Percentiles rank a stretch among this genome's conserved stretches.
phyloP scores from a whole-genome alignment of 768 basidiomycete species.

The Mycena rebaudengoi region DNA sequence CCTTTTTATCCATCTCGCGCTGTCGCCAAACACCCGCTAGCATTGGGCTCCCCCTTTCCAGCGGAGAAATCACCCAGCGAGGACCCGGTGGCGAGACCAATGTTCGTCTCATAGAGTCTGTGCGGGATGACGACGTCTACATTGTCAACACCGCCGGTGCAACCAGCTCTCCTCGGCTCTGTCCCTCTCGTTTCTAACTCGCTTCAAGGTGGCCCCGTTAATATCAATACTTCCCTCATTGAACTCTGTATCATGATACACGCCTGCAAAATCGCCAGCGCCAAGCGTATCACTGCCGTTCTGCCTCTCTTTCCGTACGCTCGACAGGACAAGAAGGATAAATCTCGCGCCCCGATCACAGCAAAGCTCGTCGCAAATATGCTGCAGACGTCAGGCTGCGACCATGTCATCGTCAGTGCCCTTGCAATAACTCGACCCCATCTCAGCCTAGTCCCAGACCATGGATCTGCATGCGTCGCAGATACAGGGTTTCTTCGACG shows the following conservation, averaged over 20 bases:
- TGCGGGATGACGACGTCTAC: conserved; percentile 97
- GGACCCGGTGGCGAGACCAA: conserved; percentile 86
- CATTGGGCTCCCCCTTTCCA: conserved; percentile 88
- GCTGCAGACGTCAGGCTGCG: conserved; percentile 90
- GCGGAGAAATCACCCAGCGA: conserved; percentile 86
- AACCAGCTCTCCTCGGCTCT: too few relatives aligned
- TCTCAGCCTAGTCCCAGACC: conserved; percentile 59
- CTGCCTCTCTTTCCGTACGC: conserved; percentile 97
- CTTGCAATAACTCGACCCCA: neutral
- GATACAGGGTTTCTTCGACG: conserved; percentile 99
- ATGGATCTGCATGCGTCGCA: conserved; percentile 99
- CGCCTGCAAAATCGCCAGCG: conserved; percentile 98
- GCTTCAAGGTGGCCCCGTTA: too few relatives aligned
- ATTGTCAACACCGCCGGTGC: conserved; percentile 94
- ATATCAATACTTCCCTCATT: conserved; percentile 94
- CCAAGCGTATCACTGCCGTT: conserved; percentile 95
- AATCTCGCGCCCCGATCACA: conserved; percentile 96
- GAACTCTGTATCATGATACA: conserved; percentile 99
- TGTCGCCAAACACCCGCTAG: conserved; percentile 53
- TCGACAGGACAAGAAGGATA: conserved; percentile 99
- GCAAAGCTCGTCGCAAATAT: conserved; percentile 99
- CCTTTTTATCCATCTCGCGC: conserved; percentile 22
- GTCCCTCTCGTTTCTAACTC: too few relatives aligned
- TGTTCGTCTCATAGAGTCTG: conserved; percentile 71
- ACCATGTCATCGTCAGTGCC: conserved; percentile 97